These are phyloP conservation scores for Melanomma pulvis-pyrius DNA, from an alignment of 495 filamentous ascomycete genomes.

Conservation along the genomic window DNA sequence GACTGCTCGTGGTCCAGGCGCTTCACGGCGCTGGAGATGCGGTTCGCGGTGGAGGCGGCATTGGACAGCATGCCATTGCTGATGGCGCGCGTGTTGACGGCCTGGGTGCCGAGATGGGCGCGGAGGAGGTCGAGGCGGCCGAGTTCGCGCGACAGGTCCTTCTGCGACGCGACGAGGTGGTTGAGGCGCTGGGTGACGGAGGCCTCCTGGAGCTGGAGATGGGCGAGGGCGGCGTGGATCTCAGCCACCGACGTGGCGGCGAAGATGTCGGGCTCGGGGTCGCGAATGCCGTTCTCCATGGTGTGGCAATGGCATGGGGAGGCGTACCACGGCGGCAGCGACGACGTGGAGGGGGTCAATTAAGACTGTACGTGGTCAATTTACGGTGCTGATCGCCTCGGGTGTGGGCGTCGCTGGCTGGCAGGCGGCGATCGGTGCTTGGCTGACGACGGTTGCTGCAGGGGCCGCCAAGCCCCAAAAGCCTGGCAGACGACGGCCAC, in stretches of 20 bases:
- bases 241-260: constrained; percentile 74
- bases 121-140: constrained; percentile 87
- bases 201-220: constrained; percentile 75
- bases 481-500: no score
- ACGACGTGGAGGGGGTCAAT: no score
- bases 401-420: background rate
- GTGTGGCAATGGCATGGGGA: constrained; percentile 7
- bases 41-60: constrained; percentile 81
- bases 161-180: constrained; percentile 73
- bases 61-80: constrained; percentile 85
- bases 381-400: background rate
- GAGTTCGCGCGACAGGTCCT: constrained; percentile 80
- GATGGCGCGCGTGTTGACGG: constrained; percentile 78
- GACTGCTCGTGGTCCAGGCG: constrained; percentile 86
- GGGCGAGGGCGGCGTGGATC: constrained; percentile 72
- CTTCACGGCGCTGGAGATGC: constrained; percentile 83
- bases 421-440: constrained; percentile 1
- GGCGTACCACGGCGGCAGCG: no score
- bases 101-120: constrained; percentile 83
- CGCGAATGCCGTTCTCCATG: constrained; percentile 20
- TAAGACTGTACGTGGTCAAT: background rate
- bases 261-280: constrained; percentile 54
- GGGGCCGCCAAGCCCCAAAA: background rate
- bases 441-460: constrained; percentile 22
- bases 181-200: constrained; percentile 74